These are phyloP conservation scores for Penicillium sp. DNA, from an alignment of 2,329 filamentous ascomycete genomes.

Conservation along the genomic window DNA sequence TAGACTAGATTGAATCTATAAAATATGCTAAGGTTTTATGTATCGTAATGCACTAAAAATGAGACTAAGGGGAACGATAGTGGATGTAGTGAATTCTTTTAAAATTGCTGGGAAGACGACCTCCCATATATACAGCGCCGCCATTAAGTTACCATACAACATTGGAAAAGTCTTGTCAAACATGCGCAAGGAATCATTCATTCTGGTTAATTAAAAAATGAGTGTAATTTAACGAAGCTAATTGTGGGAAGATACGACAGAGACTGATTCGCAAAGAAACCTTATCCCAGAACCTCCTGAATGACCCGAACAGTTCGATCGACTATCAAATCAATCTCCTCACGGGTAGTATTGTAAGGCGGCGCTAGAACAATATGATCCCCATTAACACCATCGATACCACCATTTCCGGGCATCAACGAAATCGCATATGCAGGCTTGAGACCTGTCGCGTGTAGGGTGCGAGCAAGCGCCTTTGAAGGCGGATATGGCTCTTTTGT, in stretches of 20 bases:
- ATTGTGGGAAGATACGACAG: neutral
- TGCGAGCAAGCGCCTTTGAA: constrained; percentile 41
- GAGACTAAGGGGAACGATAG: too few relatives aligned
- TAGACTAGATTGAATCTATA: neutral
- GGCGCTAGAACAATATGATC: constrained; percentile 57
- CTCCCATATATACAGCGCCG: neutral
- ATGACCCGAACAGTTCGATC: constrained; percentile 44
- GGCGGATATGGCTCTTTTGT: constrained; percentile 52
- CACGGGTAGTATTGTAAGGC: constrained; percentile 51
- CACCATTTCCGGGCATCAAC: constrained; percentile 53
- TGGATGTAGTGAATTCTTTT: neutral
- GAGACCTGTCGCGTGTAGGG: constrained; percentile 48
- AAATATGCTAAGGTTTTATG: neutral
- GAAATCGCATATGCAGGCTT: constrained; percentile 44
- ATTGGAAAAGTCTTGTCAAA: neutral
- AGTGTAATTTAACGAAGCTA: neutral
- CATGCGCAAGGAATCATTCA: neutral
- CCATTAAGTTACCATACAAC: too few relatives aligned
- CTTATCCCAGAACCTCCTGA: constrained; percentile 30
- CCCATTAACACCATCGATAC: constrained; percentile 50
- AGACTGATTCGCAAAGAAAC: neutral
- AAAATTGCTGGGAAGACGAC: neutral
- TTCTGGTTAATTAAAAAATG: too few relatives aligned
- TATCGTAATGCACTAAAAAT: neutral
- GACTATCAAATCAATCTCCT: constrained; percentile 52